phyloP scores from a whole-genome alignment of 1,284 basidiomycete species.

The Sparassis latifolia region DNA sequence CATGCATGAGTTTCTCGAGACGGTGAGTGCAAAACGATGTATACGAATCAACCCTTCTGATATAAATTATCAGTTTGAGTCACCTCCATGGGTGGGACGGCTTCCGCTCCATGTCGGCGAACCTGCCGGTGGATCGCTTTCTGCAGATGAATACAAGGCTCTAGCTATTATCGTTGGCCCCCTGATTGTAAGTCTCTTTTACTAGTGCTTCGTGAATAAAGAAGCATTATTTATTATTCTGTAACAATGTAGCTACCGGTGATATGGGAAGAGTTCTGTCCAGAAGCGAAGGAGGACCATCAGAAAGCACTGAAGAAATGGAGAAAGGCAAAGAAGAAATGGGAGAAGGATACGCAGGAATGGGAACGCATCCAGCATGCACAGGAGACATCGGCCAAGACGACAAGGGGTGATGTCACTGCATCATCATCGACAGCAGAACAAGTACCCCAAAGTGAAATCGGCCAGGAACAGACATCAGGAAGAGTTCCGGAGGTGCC shows the following conservation, averaged over 20 bases:
- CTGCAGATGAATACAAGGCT: constrained; percentile 27
- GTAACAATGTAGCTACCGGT: not conserved
- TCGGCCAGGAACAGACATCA: too few relatives aligned
- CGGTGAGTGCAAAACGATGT: constrained; percentile 6
- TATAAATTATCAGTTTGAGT: constrained; percentile 21
- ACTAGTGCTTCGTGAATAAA: not conserved
- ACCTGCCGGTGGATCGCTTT: constrained; percentile 27
- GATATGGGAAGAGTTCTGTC: not conserved
- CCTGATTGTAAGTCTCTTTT: not conserved
- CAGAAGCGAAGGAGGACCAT: not conserved
- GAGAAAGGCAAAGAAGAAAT: constrained; percentile 9
- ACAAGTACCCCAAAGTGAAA: too few relatives aligned
- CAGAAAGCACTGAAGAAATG: constrained; percentile 9
- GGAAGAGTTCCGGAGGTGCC: too few relatives aligned
- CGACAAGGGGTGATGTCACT: not conserved
- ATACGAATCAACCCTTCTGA: not conserved
- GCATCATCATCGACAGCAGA: too few relatives aligned
- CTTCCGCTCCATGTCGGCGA: constrained; percentile 25
- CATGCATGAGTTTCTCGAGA: constrained; percentile 19
- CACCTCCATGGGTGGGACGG: constrained; percentile 24
- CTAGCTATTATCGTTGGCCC: constrained; percentile 15
- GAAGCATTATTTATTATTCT: not conserved
- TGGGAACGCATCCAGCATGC: not conserved
- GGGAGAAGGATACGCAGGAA: not conserved
- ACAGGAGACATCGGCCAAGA: too few relatives aligned